Evolutionary conservation across 2,329 filamentous ascomycete genomes (phyloP).

Genomic region (Podosphaera xanthii): DNA sequence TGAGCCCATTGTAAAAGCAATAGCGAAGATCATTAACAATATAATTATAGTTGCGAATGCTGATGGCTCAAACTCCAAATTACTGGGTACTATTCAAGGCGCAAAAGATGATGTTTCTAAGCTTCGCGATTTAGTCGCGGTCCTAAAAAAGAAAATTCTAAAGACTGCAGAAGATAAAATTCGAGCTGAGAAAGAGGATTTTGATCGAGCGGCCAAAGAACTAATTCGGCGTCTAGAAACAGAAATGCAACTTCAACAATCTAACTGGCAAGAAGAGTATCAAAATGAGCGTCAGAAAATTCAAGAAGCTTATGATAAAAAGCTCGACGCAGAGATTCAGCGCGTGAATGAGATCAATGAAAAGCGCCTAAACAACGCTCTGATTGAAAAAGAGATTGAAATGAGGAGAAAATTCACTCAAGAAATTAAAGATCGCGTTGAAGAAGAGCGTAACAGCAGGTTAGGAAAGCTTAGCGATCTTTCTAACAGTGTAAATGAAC

Average conservation of each 20-base stretch:
- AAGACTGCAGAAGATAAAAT: constrained; percentile 49
- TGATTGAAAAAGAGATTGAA: constrained; percentile 74
- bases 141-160: constrained; percentile 49
- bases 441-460: constrained; percentile 68
- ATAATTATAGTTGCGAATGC: constrained; percentile 85
- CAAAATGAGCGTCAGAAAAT: constrained; percentile 68
- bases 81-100: constrained; percentile 55
- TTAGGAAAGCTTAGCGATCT: constrained; percentile 71
- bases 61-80: constrained; percentile 56
- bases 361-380: constrained; percentile 59
- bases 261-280: constrained; percentile 69
- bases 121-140: constrained; percentile 56
- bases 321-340: constrained; percentile 56
- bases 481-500: constrained; percentile 51
- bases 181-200: constrained; percentile 38
- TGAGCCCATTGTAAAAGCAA: constrained; percentile 75
- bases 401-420: constrained; percentile 67
- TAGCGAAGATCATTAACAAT: constrained; percentile 89
- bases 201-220: constrained; percentile 69
- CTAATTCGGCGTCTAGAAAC: constrained; percentile 73
- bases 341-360: constrained; percentile 62
- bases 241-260: constrained; percentile 60
- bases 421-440: constrained; percentile 60
- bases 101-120: constrained; percentile 64
- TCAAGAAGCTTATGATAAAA: constrained; percentile 54